Percentiles rank a stretch among this genome's conserved stretches.
Conservation (phyloP, 1,139 yeast species). For the Blastobotrys apis region DNA sequence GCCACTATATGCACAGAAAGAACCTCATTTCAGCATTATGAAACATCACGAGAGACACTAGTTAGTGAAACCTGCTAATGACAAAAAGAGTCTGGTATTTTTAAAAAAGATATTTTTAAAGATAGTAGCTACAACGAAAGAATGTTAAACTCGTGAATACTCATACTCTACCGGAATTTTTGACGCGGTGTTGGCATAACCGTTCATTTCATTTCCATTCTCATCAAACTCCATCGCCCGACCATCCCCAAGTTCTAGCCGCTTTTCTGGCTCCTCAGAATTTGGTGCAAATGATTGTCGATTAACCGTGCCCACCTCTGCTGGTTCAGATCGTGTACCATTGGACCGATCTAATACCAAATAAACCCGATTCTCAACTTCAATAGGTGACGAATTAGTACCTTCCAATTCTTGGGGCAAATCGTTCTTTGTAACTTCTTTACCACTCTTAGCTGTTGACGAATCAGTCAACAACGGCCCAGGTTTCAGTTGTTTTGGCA, state of each 20-base stretch:
- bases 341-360: constrained; percentile 13
- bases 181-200: background rate
- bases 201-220: no score
- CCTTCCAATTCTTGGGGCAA: background rate
- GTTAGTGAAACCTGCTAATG: no score
- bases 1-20: no score
- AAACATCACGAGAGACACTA: no score
- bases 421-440: background rate
- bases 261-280: background rate
- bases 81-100: no score
- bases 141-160: background rate
- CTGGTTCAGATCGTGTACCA: constrained; percentile 5
- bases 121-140: no score
- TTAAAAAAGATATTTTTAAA: no score
- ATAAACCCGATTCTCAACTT: constrained; percentile 18
- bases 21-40: no score
- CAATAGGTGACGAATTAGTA: constrained; percentile 17
- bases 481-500: constrained; percentile 17
- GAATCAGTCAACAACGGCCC: background rate
- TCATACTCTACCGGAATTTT: background rate
- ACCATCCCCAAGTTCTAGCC: constrained; percentile 3
- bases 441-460: background rate
- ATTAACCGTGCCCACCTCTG: constrained; percentile 1
- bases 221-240: constrained; percentile 1
- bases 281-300: constrained; percentile 8